Conservation (phyloP, 2,329 filamentous ascomycete species). For the Fusarium verrucosum region DNA sequence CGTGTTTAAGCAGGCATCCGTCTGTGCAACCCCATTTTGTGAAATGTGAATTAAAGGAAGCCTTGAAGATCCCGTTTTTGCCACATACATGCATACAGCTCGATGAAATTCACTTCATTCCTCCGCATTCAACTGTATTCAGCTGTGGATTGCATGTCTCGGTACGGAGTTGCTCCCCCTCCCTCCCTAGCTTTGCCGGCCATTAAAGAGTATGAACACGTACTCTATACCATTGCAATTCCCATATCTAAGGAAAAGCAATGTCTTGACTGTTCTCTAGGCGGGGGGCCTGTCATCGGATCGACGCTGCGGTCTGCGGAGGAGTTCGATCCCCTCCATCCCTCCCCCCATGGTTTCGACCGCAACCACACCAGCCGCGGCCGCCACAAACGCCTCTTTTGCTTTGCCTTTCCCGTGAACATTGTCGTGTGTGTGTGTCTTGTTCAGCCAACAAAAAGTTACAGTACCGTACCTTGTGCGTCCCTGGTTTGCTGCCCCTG, state of each 20-base stretch:
- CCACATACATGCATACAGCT: too few species aligned
- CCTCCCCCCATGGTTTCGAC: background rate
- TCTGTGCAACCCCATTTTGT: conserved; percentile 3
- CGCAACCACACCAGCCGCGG: conserved; percentile 16
- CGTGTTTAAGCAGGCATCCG: conserved; percentile 22
- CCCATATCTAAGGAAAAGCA: conserved; percentile 6
- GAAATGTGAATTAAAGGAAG: background rate
- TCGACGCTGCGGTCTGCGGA: conserved; percentile 24
- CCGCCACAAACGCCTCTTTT: conserved; percentile 42
- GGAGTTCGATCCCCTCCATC: conserved; percentile 15
- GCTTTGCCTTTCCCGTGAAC: conserved; percentile 12
- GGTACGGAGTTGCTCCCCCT: conserved; percentile 5
- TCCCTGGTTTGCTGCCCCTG: conserved; percentile 19
- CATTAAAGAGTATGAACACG: background rate
- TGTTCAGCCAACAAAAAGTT: conserved; percentile 7
- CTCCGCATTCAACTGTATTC: background rate
- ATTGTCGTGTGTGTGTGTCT: conserved; percentile 9
- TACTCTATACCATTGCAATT: background rate
- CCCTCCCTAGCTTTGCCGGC: conserved; percentile 5
- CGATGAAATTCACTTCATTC: conserved; percentile 25
- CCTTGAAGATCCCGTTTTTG: conserved; percentile 2
- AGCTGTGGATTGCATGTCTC: conserved; percentile 11
- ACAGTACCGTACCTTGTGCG: too few species aligned
- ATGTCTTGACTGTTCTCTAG: conserved; percentile 11
- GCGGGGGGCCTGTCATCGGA: conserved; percentile 31